Evolutionary conservation across 768 basidiomycete species (phyloP).

Genomic region (Basidioascus undulatus): DNA sequence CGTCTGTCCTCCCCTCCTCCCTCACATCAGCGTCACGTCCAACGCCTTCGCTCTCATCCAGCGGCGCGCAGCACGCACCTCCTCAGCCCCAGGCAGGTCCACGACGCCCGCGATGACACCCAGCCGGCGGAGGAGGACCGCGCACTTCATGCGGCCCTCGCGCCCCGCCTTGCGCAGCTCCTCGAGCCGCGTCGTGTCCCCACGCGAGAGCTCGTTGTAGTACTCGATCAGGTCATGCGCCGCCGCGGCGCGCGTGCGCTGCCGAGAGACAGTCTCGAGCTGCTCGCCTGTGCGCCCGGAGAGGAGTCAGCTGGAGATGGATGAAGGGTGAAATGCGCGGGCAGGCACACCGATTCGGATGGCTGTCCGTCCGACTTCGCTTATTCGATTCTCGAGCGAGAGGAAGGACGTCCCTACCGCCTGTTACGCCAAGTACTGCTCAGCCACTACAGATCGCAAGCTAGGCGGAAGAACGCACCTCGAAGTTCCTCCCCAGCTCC

Average conservation of each 20-base stretch:
- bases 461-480: slow-evolving; percentile 28
- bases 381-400: slow-evolving; percentile 58
- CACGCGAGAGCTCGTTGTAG: slow-evolving; percentile 73
- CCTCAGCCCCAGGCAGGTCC: slow-evolving; percentile 57
- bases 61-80: slow-evolving; percentile 25
- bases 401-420: slow-evolving; percentile 60
- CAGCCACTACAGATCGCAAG: background rate
- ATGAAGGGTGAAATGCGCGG: background rate
- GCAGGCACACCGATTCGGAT: slow-evolving; percentile 51
- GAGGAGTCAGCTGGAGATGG: background rate
- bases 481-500: slow-evolving; percentile 82
- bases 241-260: slow-evolving; percentile 76
- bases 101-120: slow-evolving; percentile 67
- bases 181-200: slow-evolving; percentile 46
- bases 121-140: slow-evolving; percentile 60
- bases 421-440: slow-evolving; percentile 21
- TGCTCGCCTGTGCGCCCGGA: slow-evolving; percentile 45
- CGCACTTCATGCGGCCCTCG: slow-evolving; percentile 68
- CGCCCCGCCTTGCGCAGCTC: slow-evolving; percentile 57
- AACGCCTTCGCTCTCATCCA: background rate
- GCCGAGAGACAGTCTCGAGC: slow-evolving; percentile 76
- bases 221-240: slow-evolving; percentile 81
- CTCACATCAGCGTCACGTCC: background rate
- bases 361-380: slow-evolving; percentile 77
- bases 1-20: slow-evolving; percentile 33